These are phyloP conservation scores for Trichodelitschia bisporula DNA, from an alignment of 495 filamentous ascomycete species.

Conservation along the genomic window DNA sequence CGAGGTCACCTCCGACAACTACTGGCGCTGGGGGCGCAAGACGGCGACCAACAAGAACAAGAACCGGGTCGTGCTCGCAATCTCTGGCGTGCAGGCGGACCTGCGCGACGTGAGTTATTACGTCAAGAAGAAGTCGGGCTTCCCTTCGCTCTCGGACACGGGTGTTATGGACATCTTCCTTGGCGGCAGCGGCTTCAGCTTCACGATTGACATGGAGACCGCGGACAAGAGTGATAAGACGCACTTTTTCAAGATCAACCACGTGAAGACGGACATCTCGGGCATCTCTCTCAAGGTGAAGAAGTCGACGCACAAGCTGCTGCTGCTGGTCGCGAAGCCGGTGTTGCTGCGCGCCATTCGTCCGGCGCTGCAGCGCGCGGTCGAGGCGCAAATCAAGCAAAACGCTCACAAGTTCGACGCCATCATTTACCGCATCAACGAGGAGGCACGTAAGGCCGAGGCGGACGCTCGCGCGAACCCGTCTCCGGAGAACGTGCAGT, in stretches of 20 bases:
- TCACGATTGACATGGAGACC: conserved; percentile 74
- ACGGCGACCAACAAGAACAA: conserved; percentile 49
- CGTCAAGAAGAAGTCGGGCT: conserved; percentile 86
- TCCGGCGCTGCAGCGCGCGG: conserved; percentile 60
- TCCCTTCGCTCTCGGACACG: conserved; percentile 69
- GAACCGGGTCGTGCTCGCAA: conserved; percentile 62
- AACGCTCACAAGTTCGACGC: conserved; percentile 45
- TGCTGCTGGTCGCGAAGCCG: conserved; percentile 77
- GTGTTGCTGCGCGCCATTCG: conserved; percentile 61
- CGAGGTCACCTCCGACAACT: conserved; percentile 80
- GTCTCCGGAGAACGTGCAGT: conserved; percentile 52
- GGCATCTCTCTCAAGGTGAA: conserved; percentile 73
- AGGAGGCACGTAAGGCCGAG: conserved; percentile 51
- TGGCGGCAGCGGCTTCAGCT: conserved; percentile 66
- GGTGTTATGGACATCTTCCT: conserved; percentile 82
- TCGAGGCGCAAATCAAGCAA: conserved; percentile 71
- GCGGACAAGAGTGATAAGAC: conserved; percentile 50
- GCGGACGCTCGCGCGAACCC: conserved; percentile 31
- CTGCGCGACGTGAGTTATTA: conserved; percentile 76
- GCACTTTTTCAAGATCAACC: conserved; percentile 86
- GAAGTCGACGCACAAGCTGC: conserved; percentile 80
- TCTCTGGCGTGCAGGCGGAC: conserved; percentile 77
- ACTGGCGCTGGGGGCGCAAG: conserved; percentile 89
- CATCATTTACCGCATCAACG: conserved; percentile 48
- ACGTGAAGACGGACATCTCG: conserved; percentile 60